Evolutionary conservation across 345 rosid species (phyloP).

Genomic region (Carallia brachiata): DNA sequence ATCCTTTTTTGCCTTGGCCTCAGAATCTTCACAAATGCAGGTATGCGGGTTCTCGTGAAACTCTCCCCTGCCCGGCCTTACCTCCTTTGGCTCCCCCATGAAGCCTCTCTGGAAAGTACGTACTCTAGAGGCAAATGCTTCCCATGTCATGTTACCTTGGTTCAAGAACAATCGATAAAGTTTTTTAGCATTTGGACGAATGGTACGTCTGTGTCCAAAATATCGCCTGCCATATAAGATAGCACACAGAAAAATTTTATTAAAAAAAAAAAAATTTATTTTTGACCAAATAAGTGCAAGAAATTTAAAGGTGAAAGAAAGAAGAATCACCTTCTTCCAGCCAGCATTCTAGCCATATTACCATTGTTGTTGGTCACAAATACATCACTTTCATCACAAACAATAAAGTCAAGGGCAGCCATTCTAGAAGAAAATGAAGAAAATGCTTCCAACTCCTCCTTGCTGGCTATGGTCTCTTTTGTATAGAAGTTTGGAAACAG

Average conservation of each 20-base stretch:
- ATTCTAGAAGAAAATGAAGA: conserved; percentile 85
- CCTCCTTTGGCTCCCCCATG: conserved; percentile 97
- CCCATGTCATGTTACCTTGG: conserved; percentile 78
- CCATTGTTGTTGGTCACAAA: conserved; percentile 98
- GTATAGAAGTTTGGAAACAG: conserved; percentile 87
- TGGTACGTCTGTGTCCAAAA: conserved; percentile 90
- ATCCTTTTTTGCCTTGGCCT: conserved; percentile 41
- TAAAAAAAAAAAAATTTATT: background rate
- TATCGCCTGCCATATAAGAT: conserved; percentile 58
- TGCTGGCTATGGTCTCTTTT: conserved; percentile 77
- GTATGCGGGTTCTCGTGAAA: conserved; percentile 94
- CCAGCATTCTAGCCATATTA: conserved; percentile 91
- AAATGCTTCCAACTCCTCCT: conserved; percentile 72
- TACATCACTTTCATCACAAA: conserved; percentile 93
- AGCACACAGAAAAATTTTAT: background rate
- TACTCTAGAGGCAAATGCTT: conserved; percentile 72
- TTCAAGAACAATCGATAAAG: conserved; percentile 65
- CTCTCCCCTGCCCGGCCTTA: conserved; percentile 92
- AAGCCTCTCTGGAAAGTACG: conserved; percentile 79
- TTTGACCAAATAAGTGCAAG: background rate
- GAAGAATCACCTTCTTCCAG: conserved; percentile 76
- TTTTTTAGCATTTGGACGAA: conserved; percentile 92
- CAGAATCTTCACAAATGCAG: conserved; percentile 77
- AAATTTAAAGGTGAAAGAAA: background rate
- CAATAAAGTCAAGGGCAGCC: conserved; percentile 98